Percentiles rank a stretch among this genome's conserved stretches.
phyloP scores from a whole-genome alignment of 192 early-diverging fungal genomes.

The Phlyctochytrium planicorne region DNA sequence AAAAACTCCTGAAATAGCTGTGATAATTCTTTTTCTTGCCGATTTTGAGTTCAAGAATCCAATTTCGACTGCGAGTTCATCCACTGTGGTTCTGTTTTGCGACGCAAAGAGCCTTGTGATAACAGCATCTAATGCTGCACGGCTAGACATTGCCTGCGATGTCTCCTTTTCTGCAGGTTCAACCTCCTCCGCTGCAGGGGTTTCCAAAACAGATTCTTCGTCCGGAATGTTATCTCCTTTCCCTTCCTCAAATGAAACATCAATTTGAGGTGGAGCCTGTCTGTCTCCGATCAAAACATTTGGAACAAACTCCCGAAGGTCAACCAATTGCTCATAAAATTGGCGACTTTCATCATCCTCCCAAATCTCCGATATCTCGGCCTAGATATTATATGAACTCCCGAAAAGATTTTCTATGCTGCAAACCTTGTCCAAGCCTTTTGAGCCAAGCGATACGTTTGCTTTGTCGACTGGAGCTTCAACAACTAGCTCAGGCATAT shows the following conservation, averaged over 20 bases:
- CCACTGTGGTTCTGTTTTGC: conserved; percentile 80
- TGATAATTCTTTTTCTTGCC: conserved; percentile 74
- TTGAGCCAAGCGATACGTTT: no score
- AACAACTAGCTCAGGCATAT: conserved; percentile 77
- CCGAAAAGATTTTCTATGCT: no score
- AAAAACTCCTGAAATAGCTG: conserved; percentile 74
- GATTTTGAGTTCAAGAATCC: conserved; percentile 84
- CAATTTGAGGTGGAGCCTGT: conserved; percentile 21
- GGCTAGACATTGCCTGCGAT: conserved; percentile 16
- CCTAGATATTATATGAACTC: no score
- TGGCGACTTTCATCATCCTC: conserved; percentile 89
- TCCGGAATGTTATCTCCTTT: conserved; percentile 14
- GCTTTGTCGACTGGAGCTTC: no score
- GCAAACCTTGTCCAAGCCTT: no score
- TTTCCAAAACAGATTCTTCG: conserved; percentile 19
- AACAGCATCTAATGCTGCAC: conserved; percentile 58
- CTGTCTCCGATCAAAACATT: conserved; percentile 70
- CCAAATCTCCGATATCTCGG: conserved; percentile 59
- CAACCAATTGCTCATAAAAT: conserved; percentile 87
- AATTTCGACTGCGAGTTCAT: conserved; percentile 89
- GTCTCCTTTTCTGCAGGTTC: conserved; percentile 44
- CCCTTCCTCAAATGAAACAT: conserved; percentile 10
- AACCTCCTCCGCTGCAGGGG: conserved; percentile 15
- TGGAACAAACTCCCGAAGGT: conserved; percentile 80
- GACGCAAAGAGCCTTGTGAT: conserved; percentile 71